phyloP scores from a whole-genome alignment of 2,329 filamentous ascomycete species.

The Pseudogymnoascus sp. region DNA sequence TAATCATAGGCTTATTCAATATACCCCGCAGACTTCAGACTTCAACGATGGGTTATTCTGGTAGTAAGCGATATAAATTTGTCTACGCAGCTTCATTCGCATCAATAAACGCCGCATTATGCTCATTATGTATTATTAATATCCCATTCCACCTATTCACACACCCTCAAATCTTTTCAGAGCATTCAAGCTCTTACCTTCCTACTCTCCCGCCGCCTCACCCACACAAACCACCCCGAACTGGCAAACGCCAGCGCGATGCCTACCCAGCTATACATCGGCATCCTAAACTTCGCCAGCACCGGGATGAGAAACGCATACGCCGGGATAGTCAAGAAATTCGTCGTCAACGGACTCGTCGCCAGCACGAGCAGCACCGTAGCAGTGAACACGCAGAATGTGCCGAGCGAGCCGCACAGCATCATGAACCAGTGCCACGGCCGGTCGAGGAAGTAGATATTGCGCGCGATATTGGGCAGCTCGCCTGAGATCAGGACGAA shows the following conservation, averaged over 20 bases:
- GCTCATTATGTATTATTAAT: constrained; percentile 6
- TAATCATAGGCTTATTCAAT: neutral
- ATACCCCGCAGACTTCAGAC: neutral
- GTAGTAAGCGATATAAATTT: constrained; percentile 2
- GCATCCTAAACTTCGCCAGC: constrained; percentile 41
- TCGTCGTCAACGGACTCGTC: constrained; percentile 43
- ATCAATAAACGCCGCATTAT: constrained; percentile 7
- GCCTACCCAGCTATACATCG: constrained; percentile 45
- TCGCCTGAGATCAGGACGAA: constrained; percentile 45
- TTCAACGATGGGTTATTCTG: neutral
- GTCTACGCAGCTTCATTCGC: neutral
- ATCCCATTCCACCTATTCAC: neutral
- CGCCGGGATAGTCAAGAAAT: constrained; percentile 43
- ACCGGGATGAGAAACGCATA: constrained; percentile 43
- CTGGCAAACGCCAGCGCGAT: constrained; percentile 44
- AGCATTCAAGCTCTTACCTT: constrained; percentile 11
- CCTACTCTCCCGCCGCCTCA: constrained; percentile 36
- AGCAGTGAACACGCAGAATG: constrained; percentile 42
- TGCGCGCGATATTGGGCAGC: constrained; percentile 40
- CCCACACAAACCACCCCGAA: constrained; percentile 42
- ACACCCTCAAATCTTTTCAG: neutral
- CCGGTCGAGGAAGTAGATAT: constrained; percentile 49
- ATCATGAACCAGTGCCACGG: constrained; percentile 51
- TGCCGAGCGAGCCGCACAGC: constrained; percentile 40
- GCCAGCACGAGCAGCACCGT: constrained; percentile 43